These are phyloP conservation scores for Xylariaceae sp. DNA, from an alignment of 2,329 filamentous ascomycete species.

Conservation along the genomic window DNA sequence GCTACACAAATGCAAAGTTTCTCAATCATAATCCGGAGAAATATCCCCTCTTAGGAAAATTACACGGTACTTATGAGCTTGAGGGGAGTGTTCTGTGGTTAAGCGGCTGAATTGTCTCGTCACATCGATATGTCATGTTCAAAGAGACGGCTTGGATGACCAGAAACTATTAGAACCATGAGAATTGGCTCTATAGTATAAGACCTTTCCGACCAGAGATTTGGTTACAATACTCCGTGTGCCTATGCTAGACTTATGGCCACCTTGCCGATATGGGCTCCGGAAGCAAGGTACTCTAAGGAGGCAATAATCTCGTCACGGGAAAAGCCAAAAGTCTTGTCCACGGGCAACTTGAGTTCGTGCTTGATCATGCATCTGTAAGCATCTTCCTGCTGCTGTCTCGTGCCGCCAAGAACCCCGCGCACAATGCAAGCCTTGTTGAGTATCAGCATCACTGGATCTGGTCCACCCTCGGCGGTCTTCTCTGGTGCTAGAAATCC, in stretches of 20 bases:
- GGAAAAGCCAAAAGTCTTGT: slow-evolving; percentile 32
- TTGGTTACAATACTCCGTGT: too few species aligned
- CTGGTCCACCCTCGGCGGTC: slow-evolving; percentile 25
- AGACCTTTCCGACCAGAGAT: too few species aligned
- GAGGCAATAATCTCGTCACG: slow-evolving; percentile 26
- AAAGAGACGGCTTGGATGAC: too few species aligned
- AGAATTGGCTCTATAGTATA: too few species aligned
- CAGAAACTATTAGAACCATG: too few species aligned
- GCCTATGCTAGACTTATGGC: slow-evolving; percentile 28
- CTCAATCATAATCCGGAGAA: too few species aligned
- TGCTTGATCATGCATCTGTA: slow-evolving; percentile 28
- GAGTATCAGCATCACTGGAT: slow-evolving; percentile 29
- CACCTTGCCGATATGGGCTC: slow-evolving; percentile 35
- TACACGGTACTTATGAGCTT: too few species aligned
- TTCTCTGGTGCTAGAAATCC: slow-evolving; percentile 32
- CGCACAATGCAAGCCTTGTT: slow-evolving; percentile 31
- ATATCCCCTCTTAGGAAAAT: too few species aligned
- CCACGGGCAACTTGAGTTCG: slow-evolving; percentile 28
- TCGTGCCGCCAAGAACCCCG: slow-evolving; percentile 34
- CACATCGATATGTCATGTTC: too few species aligned
- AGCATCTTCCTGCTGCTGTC: slow-evolving; percentile 33
- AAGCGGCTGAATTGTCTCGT: too few species aligned
- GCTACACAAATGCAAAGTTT: too few species aligned
- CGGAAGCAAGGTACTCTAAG: slow-evolving; percentile 15
- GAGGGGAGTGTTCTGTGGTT: too few species aligned